These are phyloP conservation scores for Pythium diclinum DNA, from an alignment of 352 stramenopile species.

Conservation along the genomic window DNA sequence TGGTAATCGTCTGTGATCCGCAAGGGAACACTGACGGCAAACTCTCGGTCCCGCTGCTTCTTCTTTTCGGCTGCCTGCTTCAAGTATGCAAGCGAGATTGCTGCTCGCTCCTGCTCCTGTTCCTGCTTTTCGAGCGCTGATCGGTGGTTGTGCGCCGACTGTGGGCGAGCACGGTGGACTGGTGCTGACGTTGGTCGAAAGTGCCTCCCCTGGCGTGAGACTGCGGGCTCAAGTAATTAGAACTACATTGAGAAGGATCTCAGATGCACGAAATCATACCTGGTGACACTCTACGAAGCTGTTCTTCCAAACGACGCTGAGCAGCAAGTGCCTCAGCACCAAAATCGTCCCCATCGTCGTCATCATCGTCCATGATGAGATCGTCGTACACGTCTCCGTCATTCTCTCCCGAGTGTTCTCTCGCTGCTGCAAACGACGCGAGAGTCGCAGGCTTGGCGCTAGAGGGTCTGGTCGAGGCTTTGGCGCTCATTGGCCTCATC, in stretches of 20 bases:
- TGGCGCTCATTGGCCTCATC: conserved; percentile 50
- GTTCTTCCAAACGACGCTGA: conserved; percentile 11
- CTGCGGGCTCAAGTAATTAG: background rate
- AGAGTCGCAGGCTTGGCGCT: conserved; percentile 4
- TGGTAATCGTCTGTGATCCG: no score
- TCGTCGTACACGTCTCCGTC: conserved; percentile 26
- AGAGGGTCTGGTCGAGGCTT: conserved; percentile 19
- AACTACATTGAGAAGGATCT: background rate
- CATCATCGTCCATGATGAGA: conserved; percentile 37
- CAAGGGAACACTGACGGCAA: conserved; percentile 39
- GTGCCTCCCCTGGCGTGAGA: background rate
- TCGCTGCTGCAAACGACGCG: background rate
- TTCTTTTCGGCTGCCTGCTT: conserved; percentile 58
- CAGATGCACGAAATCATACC: background rate
- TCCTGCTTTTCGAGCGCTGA: conserved; percentile 9
- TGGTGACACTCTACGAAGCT: background rate
- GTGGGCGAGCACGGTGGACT: conserved; percentile 31
- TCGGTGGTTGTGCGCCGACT: conserved; percentile 5
- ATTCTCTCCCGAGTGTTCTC: conserved; percentile 23
- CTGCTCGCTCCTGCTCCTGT: conserved; percentile 25
- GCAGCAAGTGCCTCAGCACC: conserved; percentile 31
- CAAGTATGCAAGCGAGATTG: conserved; percentile 59
- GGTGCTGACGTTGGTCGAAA: conserved; percentile 57
- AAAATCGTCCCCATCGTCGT: conserved; percentile 41
- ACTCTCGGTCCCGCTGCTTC: conserved; percentile 60